Evolutionary conservation across 2,329 filamentous ascomycete species (phyloP).

Genomic region (Trichoderma hamatum): DNA sequence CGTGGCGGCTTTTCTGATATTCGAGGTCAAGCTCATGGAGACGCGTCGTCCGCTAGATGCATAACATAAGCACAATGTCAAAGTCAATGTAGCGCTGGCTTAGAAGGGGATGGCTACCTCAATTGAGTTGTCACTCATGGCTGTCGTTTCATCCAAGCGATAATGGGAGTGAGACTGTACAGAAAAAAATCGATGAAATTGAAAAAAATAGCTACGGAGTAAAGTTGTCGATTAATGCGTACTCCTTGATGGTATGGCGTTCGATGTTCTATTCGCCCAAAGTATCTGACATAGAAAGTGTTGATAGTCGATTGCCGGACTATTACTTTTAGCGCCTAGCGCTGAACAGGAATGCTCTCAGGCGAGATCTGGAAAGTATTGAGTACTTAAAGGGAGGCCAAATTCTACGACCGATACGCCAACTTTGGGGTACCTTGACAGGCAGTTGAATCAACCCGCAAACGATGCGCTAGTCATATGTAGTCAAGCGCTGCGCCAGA

Average conservation of each 20-base stretch:
- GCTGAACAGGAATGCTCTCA: background rate
- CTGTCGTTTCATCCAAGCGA: background rate
- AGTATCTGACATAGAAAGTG: background rate
- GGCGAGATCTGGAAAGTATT: background rate
- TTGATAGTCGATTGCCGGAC: background rate
- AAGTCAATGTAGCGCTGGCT: background rate
- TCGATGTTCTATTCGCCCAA: background rate
- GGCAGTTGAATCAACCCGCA: background rate
- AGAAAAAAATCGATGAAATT: background rate
- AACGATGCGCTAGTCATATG: background rate
- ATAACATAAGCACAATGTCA: constrained; percentile 22
- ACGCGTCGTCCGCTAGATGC: constrained; percentile 46
- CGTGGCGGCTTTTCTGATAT: constrained; percentile 67
- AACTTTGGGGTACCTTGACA: background rate
- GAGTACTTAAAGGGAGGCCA: background rate
- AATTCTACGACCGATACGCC: background rate
- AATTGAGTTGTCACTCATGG: constrained; percentile 35
- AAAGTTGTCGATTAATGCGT: background rate
- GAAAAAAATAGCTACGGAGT: background rate
- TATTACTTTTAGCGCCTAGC: constrained; percentile 31
- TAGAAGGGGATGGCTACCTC: constrained; percentile 34
- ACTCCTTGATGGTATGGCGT: constrained; percentile 1
- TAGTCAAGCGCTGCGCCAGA: background rate
- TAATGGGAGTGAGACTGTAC: background rate
- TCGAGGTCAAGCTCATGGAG: constrained; percentile 67